Evolutionary conservation across 2,329 filamentous ascomycete genomes (phyloP).

Genomic region (Hypomyces perniciosus): DNA sequence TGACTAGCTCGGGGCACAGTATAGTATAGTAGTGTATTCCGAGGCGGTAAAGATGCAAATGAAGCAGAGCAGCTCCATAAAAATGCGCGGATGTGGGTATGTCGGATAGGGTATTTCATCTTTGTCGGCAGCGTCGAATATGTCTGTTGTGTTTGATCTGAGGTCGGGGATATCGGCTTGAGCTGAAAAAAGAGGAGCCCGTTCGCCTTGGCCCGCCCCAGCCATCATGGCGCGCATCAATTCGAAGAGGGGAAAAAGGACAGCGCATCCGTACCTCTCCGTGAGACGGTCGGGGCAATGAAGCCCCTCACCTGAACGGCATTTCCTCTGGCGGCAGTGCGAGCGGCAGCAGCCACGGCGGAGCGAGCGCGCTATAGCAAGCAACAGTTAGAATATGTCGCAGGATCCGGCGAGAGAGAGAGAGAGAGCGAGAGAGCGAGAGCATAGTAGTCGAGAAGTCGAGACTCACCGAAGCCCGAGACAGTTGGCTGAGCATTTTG

Average conservation of each 20-base stretch:
- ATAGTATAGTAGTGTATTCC: too few species aligned
- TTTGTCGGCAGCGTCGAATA: background rate
- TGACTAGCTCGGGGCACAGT: too few species aligned
- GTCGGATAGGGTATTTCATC: background rate
- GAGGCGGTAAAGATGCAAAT: background rate
- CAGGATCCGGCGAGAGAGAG: background rate
- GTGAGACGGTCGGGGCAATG: conserved; percentile 54
- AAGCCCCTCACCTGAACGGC: conserved; percentile 49
- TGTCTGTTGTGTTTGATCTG: background rate
- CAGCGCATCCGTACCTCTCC: conserved; percentile 48
- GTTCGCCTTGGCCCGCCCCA: background rate
- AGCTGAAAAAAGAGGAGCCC: background rate
- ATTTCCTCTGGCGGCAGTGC: conserved; percentile 31
- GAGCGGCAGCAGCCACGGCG: conserved; percentile 34
- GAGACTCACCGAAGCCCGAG: conserved; percentile 49
- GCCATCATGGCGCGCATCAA: background rate
- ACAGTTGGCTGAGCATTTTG: conserved; percentile 53
- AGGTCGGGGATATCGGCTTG: conserved; percentile 8
- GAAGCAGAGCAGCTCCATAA: background rate
- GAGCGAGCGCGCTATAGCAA: conserved; percentile 21
- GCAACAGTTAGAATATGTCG: conserved; percentile 4
- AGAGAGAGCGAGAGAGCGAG: conserved; percentile 37
- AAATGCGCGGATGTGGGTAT: background rate
- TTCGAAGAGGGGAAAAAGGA: background rate
- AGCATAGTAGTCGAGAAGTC: conserved; percentile 35